These are phyloP conservation scores for Pelargonium exstipulatum DNA, from an alignment of 441 rosid species.

Conservation along the genomic window DNA sequence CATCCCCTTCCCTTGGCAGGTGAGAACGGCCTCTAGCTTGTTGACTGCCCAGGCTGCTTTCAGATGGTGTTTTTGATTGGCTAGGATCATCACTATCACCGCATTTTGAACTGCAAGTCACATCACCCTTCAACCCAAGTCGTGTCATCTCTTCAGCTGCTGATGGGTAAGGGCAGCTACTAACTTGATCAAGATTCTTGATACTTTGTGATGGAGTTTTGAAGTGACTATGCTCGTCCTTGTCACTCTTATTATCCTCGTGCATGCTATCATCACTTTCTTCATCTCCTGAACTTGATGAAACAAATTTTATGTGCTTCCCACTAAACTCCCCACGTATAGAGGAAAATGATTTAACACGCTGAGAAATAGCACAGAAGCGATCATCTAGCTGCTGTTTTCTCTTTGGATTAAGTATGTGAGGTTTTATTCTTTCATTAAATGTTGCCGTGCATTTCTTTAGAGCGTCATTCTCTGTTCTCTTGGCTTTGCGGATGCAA, in stretches of 20 bases:
- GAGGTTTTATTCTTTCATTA: constrained; percentile 26
- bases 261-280: constrained; percentile 38
- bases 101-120: not conserved
- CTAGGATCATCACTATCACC: not conserved
- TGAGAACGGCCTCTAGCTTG: not conserved
- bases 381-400: constrained; percentile 50
- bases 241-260: constrained; percentile 27
- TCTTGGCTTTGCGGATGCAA: constrained; percentile 57
- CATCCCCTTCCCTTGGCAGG: constrained; percentile 19
- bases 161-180: constrained; percentile 94
- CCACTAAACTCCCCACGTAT: constrained; percentile 53
- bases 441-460: constrained; percentile 34
- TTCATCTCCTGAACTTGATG: constrained; percentile 75
- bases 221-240: constrained; percentile 21
- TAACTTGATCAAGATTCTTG: constrained; percentile 40
- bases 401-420: constrained; percentile 35
- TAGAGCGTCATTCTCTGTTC: constrained; percentile 42
- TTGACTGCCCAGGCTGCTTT: not conserved
- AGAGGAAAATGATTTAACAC: constrained; percentile 58
- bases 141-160: constrained; percentile 81
- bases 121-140: constrained; percentile 50
- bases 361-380: constrained; percentile 46
- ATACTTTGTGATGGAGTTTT: constrained; percentile 22
- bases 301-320: constrained; percentile 72
- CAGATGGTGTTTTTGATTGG: not conserved